These are phyloP conservation scores for Paxillus ammoniavirescens DNA, from an alignment of 768 basidiomycete species.

Conservation along the genomic window DNA sequence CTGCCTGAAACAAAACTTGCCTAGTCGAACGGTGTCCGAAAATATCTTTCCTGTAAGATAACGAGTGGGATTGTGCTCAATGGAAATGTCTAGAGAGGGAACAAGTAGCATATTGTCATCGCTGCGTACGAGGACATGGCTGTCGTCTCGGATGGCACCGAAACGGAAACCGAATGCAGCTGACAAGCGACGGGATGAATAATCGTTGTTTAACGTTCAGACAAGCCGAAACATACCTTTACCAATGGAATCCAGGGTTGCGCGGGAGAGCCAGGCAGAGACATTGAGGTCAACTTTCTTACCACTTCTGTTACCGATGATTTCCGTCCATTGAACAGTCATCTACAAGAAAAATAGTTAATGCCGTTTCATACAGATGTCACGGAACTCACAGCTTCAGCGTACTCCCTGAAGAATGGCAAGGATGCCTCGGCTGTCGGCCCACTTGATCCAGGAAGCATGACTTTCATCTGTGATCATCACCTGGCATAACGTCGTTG, in stretches of 20 bases:
- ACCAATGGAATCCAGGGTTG: constrained; percentile 51
- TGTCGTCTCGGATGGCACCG: constrained; percentile 31
- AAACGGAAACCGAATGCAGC: constrained; percentile 54
- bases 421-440: constrained; percentile 52
- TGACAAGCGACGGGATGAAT: not conserved
- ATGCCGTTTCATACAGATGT: not conserved
- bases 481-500: constrained; percentile 18
- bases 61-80: not conserved
- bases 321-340: constrained; percentile 24
- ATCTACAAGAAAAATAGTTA: constrained; percentile 14
- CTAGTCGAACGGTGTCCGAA: constrained; percentile 6
- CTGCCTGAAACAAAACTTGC: constrained; percentile 31
- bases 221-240: constrained; percentile 32
- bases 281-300: constrained; percentile 23
- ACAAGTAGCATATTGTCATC: constrained; percentile 5
- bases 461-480: constrained; percentile 53
- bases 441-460: constrained; percentile 55
- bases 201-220: not conserved
- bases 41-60: not conserved
- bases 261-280: constrained; percentile 36
- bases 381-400: constrained; percentile 17
- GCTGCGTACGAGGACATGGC: constrained; percentile 1
- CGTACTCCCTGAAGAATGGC: constrained; percentile 43
- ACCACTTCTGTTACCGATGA: constrained; percentile 4
- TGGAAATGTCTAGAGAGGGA: not conserved